These are phyloP conservation scores for Leccinum longicurvipes DNA, from an alignment of 768 basidiomycete genomes.

Conservation along the genomic window DNA sequence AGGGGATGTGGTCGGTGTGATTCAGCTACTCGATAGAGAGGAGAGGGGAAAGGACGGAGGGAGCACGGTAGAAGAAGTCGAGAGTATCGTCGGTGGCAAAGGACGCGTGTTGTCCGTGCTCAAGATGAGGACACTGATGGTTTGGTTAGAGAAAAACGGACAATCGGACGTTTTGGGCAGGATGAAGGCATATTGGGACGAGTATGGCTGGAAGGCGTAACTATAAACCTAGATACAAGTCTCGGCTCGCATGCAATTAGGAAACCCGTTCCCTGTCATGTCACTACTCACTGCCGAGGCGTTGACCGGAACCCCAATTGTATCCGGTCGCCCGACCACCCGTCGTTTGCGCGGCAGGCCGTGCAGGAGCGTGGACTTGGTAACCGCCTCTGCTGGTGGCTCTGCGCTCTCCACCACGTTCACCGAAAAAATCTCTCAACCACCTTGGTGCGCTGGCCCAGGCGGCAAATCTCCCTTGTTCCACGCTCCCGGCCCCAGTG, in stretches of 20 bases:
- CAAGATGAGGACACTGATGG: constrained; percentile 80
- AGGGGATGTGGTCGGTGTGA: constrained; percentile 84
- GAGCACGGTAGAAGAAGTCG: constrained; percentile 83
- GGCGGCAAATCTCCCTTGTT: constrained; percentile 36
- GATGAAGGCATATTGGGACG: constrained; percentile 67
- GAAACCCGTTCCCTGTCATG: background rate
- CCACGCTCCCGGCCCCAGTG: constrained; percentile 37
- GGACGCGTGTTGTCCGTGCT: constrained; percentile 77
- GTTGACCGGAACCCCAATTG: constrained; percentile 54
- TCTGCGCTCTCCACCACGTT: constrained; percentile 31
- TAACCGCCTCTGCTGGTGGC: constrained; percentile 47
- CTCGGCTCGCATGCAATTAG: background rate
- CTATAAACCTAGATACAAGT: constrained; percentile 1
- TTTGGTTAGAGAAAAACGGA: constrained; percentile 73
- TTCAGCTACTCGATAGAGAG: constrained; percentile 74
- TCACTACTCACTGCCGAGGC: constrained; percentile 38
- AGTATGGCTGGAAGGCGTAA: constrained; percentile 29
- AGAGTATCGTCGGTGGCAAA: constrained; percentile 60
- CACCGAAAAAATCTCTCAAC: constrained; percentile 50
- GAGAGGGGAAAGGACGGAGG: constrained; percentile 44
- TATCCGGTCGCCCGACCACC: constrained; percentile 32
- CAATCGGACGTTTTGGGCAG: constrained; percentile 56
- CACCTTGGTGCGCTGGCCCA: constrained; percentile 57
- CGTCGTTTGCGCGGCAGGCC: constrained; percentile 21
- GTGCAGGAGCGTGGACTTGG: constrained; percentile 55